Percentiles rank a stretch among this genome's conserved stretches.
These are phyloP conservation scores for Candida xyloterini DNA, from an alignment of 805 yeast species.

Conservation along the genomic window DNA sequence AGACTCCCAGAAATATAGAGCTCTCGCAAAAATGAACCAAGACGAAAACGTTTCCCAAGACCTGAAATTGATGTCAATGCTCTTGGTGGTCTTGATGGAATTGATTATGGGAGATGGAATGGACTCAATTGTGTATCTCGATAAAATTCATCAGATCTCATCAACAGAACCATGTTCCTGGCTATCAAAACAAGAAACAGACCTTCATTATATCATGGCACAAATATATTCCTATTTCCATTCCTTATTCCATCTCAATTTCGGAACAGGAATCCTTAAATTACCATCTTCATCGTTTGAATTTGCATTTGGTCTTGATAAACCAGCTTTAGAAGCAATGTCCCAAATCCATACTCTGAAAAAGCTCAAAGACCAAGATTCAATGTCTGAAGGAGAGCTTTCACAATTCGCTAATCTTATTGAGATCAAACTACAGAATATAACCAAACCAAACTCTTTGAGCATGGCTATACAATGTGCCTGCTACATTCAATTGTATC, in stretches of 20 bases:
- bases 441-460: neutral
- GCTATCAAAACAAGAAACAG: constrained; percentile 1
- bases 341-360: constrained; percentile 5
- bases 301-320: constrained; percentile 4
- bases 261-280: neutral
- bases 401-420: constrained; percentile 2
- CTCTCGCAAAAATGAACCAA: constrained; percentile 3
- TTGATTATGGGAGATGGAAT: constrained; percentile 7
- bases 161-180: neutral
- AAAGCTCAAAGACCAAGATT: constrained; percentile 2
- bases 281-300: neutral
- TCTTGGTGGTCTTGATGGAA: constrained; percentile 8
- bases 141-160: constrained; percentile 1
- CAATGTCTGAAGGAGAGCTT: constrained; percentile 1
- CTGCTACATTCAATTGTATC: constrained; percentile 4
- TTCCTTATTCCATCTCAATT: neutral
- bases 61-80: neutral
- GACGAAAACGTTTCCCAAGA: neutral
- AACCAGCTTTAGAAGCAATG: constrained; percentile 1
- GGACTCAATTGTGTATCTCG: constrained; percentile 6
- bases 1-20: constrained; percentile 4
- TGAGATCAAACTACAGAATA: constrained; percentile 2
- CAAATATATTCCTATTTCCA: constrained; percentile 3
- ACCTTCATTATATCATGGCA: constrained; percentile 1
- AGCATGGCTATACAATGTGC: constrained; percentile 6